Conservation (phyloP, 495 filamentous ascomycete species). For the Neurospora sp. region DNA sequence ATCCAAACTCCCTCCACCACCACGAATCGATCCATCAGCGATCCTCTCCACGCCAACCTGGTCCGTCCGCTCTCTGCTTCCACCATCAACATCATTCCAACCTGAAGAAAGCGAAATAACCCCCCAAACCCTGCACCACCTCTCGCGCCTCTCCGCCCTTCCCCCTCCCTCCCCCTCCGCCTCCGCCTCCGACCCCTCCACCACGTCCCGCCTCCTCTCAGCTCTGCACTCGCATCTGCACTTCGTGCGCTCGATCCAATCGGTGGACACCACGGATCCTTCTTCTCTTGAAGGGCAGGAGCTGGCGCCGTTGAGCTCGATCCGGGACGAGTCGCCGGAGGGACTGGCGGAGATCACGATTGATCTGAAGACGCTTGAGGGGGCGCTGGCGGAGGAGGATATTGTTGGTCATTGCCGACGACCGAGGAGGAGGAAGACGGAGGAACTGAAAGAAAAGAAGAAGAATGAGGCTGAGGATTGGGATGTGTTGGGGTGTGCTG, state of each 20-base stretch:
- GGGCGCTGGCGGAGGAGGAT: slow-evolving; percentile 33
- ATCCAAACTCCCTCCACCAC: slow-evolving; percentile 2
- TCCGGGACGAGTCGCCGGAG: slow-evolving; percentile 67
- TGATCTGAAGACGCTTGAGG: slow-evolving; percentile 25
- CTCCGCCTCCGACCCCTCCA: slow-evolving; percentile 23
- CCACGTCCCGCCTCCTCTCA: slow-evolving; percentile 52
- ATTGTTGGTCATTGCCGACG: slow-evolving; percentile 32
- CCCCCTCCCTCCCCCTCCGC: slow-evolving; percentile 48
- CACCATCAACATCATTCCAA: slow-evolving; percentile 24
- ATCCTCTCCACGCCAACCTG: slow-evolving; percentile 68
- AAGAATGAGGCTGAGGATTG: slow-evolving; percentile 43
- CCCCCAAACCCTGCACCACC: slow-evolving; percentile 54
- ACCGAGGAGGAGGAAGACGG: slow-evolving; percentile 28
- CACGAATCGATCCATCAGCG: slow-evolving; percentile 5
- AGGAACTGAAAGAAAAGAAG: slow-evolving; percentile 9
- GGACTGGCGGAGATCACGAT: slow-evolving; percentile 34
- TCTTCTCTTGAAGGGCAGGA: background rate
- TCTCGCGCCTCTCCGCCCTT: slow-evolving; percentile 83
- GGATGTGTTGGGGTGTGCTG: slow-evolving; percentile 57
- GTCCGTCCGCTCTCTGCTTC: slow-evolving; percentile 75
- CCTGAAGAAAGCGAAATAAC: slow-evolving; percentile 26
- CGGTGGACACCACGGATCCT: slow-evolving; percentile 55
- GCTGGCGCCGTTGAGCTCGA: slow-evolving; percentile 60
- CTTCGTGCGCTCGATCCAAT: slow-evolving; percentile 77
- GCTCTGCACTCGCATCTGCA: slow-evolving; percentile 76